These are phyloP conservation scores for Candida sp. DNA, from an alignment of 1,139 yeast genomes.

Conservation along the genomic window DNA sequence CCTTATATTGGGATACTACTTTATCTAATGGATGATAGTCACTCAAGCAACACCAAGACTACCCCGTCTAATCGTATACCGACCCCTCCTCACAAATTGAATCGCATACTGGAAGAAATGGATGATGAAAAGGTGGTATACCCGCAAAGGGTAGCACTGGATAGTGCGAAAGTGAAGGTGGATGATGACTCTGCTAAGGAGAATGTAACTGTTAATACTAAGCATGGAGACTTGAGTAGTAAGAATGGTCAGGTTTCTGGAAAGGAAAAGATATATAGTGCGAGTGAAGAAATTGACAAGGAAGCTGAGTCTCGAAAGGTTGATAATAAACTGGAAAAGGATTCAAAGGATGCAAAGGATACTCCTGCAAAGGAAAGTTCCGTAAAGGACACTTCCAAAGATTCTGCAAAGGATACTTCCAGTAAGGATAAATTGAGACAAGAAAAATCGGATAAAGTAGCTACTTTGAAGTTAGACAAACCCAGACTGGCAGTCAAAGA, in stretches of 20 bases:
- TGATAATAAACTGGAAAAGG: background rate
- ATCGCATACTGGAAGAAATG: background rate
- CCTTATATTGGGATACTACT: too few species aligned
- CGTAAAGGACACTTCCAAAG: background rate
- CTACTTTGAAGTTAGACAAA: background rate
- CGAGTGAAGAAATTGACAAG: background rate
- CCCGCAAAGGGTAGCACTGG: background rate
- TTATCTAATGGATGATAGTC: background rate
- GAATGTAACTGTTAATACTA: too few species aligned
- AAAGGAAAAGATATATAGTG: background rate
- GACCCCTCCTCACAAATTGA: background rate
- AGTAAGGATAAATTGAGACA: background rate
- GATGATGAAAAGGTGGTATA: background rate
- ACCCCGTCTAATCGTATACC: background rate
- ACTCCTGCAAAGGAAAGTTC: background rate
- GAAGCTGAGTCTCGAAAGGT: background rate
- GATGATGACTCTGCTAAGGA: too few species aligned
- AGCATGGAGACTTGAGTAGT: background rate
- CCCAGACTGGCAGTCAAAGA: background rate
- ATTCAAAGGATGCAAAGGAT: background rate
- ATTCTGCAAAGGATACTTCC: background rate
- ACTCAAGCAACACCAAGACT: background rate
- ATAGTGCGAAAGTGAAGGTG: too few species aligned
- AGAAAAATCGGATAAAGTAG: background rate
- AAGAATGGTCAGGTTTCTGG: background rate